These are phyloP conservation scores for Mortierella sp. DNA, from an alignment of 371 early-diverging fungal species.

Conservation along the genomic window DNA sequence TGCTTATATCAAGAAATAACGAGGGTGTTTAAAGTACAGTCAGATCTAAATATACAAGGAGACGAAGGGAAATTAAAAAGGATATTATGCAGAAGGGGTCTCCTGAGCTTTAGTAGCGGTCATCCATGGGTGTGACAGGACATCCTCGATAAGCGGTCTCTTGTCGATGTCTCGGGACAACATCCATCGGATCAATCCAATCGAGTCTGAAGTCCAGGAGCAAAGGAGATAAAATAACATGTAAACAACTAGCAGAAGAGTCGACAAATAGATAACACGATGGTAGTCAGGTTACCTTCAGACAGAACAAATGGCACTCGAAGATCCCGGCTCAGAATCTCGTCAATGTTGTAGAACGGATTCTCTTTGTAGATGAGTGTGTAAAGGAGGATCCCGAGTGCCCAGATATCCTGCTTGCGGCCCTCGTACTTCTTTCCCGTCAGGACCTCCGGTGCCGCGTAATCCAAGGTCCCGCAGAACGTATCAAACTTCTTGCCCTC, in stretches of 20 bases:
- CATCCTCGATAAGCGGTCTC: slow-evolving; percentile 49
- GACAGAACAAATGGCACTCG: slow-evolving; percentile 74
- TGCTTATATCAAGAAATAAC: no score
- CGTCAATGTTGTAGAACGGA: slow-evolving; percentile 85
- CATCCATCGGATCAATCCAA: slow-evolving; percentile 47
- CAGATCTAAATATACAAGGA: no score
- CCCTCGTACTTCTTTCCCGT: slow-evolving; percentile 79
- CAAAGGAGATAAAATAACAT: background rate
- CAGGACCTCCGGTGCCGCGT: slow-evolving; percentile 80
- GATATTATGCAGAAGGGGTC: background rate
- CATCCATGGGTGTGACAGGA: slow-evolving; percentile 52
- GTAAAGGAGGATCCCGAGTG: slow-evolving; percentile 84
- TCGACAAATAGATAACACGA: background rate
- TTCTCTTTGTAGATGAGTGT: slow-evolving; percentile 84
- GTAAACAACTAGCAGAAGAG: background rate
- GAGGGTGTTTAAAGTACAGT: no score
- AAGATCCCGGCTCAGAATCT: slow-evolving; percentile 75
- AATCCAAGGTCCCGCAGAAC: slow-evolving; percentile 81
- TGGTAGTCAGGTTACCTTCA: slow-evolving; percentile 60
- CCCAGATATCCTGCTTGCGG: slow-evolving; percentile 87
- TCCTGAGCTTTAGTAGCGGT: slow-evolving; percentile 19
- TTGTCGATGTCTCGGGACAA: slow-evolving; percentile 44
- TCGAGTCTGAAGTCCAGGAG: slow-evolving; percentile 46
- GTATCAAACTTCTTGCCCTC: slow-evolving; percentile 73
- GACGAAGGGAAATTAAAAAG: slow-evolving; percentile 4